These are phyloP conservation scores for Saccharomyces hybrid DNA, from an alignment of 1,139 yeast genomes.

Conservation along the genomic window DNA sequence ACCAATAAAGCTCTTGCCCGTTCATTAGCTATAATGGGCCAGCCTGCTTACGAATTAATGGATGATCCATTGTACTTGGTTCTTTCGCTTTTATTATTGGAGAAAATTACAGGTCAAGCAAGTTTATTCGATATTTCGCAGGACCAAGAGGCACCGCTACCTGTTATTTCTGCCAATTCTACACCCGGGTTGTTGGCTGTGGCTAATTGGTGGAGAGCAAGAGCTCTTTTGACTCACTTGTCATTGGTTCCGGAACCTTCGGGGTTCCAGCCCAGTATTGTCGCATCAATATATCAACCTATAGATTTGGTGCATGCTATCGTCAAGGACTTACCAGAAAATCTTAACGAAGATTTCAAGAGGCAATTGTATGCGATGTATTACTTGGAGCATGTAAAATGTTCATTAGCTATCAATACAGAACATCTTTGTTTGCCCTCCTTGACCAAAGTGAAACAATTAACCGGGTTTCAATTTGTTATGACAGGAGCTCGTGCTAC, in stretches of 20 bases:
- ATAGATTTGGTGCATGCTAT: constrained; percentile 26
- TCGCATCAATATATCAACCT: constrained; percentile 29
- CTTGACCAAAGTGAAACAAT: constrained; percentile 45
- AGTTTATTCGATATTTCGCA: constrained; percentile 29
- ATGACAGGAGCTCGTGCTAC: constrained; percentile 86
- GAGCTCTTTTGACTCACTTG: constrained; percentile 56
- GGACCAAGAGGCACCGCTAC: constrained; percentile 22
- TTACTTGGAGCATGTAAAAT: constrained; percentile 61
- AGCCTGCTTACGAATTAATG: constrained; percentile 52
- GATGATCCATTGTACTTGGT: constrained; percentile 48
- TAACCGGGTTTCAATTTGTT: constrained; percentile 56
- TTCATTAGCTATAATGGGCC: constrained; percentile 51
- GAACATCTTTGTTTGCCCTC: constrained; percentile 50
- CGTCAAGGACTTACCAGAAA: constrained; percentile 23
- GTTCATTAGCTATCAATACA: constrained; percentile 51
- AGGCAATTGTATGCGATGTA: constrained; percentile 41
- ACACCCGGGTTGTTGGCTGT: constrained; percentile 35
- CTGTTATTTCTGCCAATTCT: constrained; percentile 10
- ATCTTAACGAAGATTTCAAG: constrained; percentile 20
- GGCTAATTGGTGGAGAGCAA: constrained; percentile 64
- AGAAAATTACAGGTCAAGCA: constrained; percentile 36
- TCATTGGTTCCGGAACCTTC: constrained; percentile 57
- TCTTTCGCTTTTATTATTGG: constrained; percentile 45
- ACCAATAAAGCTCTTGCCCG: constrained; percentile 31
- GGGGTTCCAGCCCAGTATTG: constrained; percentile 34